These are phyloP conservation scores for Pythium brassicae DNA, from an alignment of 352 stramenopile species.

Conservation along the genomic window DNA sequence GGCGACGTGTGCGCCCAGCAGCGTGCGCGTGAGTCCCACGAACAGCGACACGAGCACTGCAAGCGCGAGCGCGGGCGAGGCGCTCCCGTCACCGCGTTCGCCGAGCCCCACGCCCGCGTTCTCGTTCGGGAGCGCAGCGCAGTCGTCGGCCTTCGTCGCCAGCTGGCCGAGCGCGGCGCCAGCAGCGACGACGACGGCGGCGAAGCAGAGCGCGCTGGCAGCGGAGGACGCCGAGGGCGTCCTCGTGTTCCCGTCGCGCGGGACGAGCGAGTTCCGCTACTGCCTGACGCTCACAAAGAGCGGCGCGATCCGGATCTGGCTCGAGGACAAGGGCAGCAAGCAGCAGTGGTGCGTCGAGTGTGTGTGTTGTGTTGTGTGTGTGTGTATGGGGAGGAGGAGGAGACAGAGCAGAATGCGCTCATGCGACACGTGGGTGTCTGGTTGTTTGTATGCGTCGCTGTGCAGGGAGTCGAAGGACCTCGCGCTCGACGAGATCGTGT, in stretches of 20 bases:
- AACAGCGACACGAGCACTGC: background rate
- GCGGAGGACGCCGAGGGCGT: constrained; percentile 12
- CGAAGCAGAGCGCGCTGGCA: background rate
- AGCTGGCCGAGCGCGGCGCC: no score
- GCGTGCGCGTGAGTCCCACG: background rate
- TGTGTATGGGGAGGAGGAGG: no score
- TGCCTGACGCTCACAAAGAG: background rate
- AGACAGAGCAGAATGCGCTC: no score
- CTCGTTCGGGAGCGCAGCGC: background rate
- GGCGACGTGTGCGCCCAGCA: background rate
- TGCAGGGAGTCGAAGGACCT: constrained; percentile 9
- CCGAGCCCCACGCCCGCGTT: background rate
- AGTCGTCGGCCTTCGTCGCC: background rate
- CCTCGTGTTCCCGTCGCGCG: constrained; percentile 2
- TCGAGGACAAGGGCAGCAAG: constrained; percentile 5
- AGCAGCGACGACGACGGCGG: background rate
- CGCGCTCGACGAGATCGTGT: constrained; percentile 3
- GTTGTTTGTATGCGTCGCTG: background rate
- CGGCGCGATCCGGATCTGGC: background rate
- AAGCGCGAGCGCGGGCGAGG: background rate
- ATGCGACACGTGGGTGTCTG: background rate
- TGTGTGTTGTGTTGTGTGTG: no score
- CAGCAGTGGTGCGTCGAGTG: constrained; percentile 1
- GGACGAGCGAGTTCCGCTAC: constrained; percentile 3
- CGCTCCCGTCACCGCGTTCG: background rate